Evolutionary conservation across 1,284 basidiomycete genomes (phyloP).

Genomic region (Amylostereum chailletii): DNA sequence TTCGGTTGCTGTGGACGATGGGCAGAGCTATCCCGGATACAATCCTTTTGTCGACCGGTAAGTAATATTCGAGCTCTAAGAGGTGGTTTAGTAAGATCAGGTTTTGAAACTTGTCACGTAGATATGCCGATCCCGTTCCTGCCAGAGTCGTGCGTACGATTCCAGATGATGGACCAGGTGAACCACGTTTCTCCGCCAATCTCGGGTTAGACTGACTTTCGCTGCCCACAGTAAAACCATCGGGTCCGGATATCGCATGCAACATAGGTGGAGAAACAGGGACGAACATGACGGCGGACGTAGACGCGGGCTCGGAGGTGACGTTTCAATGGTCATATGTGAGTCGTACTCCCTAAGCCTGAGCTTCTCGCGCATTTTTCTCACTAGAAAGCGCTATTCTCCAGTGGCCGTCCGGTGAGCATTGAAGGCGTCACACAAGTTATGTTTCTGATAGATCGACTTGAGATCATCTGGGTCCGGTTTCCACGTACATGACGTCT

Average conservation of each 20-base stretch:
- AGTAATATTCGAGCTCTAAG: too few species aligned
- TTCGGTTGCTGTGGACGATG: too few species aligned
- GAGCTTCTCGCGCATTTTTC: neutral
- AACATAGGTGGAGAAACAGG: slow-evolving; percentile 21
- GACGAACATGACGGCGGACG: slow-evolving; percentile 16
- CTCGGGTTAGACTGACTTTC: neutral
- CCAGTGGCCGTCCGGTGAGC: slow-evolving; percentile 16
- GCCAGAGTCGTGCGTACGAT: slow-evolving; percentile 14
- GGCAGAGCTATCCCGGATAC: too few species aligned
- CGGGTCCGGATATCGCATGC: slow-evolving; percentile 20
- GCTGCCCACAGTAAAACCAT: slow-evolving; percentile 16
- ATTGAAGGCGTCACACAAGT: neutral
- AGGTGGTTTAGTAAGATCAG: too few species aligned
- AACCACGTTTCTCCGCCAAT: slow-evolving; percentile 3
- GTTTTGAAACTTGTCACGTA: too few species aligned
- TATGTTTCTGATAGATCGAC: neutral
- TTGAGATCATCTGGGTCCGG: slow-evolving; percentile 24
- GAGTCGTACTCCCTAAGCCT: neutral
- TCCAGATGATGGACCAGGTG: slow-evolving; percentile 23
- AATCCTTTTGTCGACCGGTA: too few species aligned
- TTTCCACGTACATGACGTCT: slow-evolving; percentile 29
- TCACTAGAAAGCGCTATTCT: neutral
- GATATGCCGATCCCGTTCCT: too few species aligned
- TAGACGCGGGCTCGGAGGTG: slow-evolving; percentile 19
- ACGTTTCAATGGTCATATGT: slow-evolving; percentile 22